A percentile compares a stretch with the other conserved stretches of the same genome.
These are phyloP conservation scores for Dittrichia graveolens DNA, from an alignment of 129 eudicot genomes.

Conservation along the genomic window DNA sequence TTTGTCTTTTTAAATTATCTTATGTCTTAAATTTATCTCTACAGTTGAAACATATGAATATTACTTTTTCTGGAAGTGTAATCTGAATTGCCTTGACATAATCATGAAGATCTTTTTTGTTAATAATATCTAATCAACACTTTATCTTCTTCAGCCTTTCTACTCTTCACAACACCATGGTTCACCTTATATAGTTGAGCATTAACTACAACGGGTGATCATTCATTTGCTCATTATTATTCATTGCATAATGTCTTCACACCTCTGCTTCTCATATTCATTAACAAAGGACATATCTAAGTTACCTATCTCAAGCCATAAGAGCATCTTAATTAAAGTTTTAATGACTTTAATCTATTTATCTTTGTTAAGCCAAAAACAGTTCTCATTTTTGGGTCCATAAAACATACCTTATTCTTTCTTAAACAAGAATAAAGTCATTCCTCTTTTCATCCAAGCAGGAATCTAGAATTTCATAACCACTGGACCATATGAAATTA, in stretches of 20 bases:
- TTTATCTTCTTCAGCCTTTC: neutral
- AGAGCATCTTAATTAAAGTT: neutral
- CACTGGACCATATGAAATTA: neutral
- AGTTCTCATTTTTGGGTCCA: neutral
- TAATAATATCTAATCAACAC: neutral
- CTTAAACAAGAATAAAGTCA: neutral
- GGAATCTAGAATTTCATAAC: neutral
- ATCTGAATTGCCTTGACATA: neutral
- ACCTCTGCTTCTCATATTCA: neutral
- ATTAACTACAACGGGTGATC: constrained; percentile 8
- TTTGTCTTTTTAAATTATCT: neutral
- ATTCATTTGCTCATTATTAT: constrained; percentile 3
- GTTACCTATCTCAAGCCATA: constrained; percentile 13
- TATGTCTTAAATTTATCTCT: neutral
- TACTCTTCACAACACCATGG: constrained; percentile 9
- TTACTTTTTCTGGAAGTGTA: neutral
- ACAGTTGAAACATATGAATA: neutral
- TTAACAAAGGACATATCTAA: neutral
- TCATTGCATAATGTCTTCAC: constrained; percentile 5
- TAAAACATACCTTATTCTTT: neutral
- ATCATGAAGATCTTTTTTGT: neutral
- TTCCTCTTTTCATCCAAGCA: neutral
- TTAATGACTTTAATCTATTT: neutral
- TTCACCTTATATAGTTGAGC: neutral
- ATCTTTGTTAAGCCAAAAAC: neutral